A percentile compares a stretch with the other conserved stretches of the same genome.
Evolutionary conservation across 805 yeast genomes (phyloP).

Genomic region (Pichia pseudocactophila): DNA sequence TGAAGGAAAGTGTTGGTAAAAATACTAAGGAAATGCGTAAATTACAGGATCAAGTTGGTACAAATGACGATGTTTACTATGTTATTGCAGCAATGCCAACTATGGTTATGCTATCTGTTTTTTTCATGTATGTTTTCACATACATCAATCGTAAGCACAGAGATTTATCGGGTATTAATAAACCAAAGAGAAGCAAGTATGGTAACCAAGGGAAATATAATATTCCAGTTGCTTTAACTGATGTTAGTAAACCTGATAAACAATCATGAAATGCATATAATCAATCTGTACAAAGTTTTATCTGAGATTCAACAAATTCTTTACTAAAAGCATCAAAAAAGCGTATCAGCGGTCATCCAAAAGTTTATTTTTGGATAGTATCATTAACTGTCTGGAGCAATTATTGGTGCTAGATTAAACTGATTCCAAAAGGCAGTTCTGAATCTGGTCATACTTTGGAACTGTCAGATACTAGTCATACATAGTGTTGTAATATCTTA

Average conservation of each 20-base stretch:
- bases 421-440: slow-evolving; percentile 5
- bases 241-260: slow-evolving; percentile 21
- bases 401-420: slow-evolving; percentile 5
- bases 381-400: too few species aligned
- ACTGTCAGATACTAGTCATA: slow-evolving; percentile 14
- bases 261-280: slow-evolving; percentile 1
- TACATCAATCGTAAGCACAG: slow-evolving; percentile 46
- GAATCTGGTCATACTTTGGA: not conserved
- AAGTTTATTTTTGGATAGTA: too few species aligned
- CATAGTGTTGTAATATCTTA: not conserved
- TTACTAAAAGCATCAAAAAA: not conserved
- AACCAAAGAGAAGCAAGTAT: slow-evolving; percentile 27
- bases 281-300: not conserved
- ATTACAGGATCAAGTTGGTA: slow-evolving; percentile 32
- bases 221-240: slow-evolving; percentile 22
- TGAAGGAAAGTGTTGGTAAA: slow-evolving; percentile 47
- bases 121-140: slow-evolving; percentile 58
- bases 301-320: not conserved
- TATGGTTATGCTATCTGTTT: slow-evolving; percentile 47
- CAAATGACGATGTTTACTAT: slow-evolving; percentile 40
- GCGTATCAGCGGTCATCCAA: not conserved
- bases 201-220: slow-evolving; percentile 26
- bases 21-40: slow-evolving; percentile 28
- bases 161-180: slow-evolving; percentile 39
- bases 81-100: slow-evolving; percentile 63